A percentile compares a stretch with the other conserved stretches of the same genome.
Evolutionary conservation across 306 rosid genomes (phyloP).

Genomic region (Purshia tridentata): DNA sequence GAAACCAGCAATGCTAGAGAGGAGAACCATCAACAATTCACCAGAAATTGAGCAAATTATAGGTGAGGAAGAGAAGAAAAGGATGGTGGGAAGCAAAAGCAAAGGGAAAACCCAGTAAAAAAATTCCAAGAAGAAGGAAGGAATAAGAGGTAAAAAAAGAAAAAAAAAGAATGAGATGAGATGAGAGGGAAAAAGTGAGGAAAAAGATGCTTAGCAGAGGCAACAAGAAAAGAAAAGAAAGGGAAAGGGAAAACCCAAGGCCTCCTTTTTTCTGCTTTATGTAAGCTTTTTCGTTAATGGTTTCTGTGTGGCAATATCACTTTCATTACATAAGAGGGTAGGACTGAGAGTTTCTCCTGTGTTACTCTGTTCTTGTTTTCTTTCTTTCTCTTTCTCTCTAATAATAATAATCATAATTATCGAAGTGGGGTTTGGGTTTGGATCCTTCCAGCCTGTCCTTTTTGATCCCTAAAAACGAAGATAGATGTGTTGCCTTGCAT

Average conservation of each 20-base stretch:
- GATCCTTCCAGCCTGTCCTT: constrained; percentile 88
- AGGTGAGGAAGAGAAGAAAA: constrained; percentile 34
- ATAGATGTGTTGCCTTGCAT: constrained; percentile 32
- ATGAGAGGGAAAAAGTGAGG: constrained; percentile 47
- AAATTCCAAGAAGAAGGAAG: constrained; percentile 29
- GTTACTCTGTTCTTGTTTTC: constrained; percentile 12
- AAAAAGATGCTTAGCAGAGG: constrained; percentile 79
- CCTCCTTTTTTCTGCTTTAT: constrained; percentile 58
- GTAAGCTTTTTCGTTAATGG: constrained; percentile 43
- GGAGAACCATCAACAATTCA: constrained; percentile 24
- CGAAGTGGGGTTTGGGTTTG: constrained; percentile 68
- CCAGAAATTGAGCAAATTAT: constrained; percentile 40
- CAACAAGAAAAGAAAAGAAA: constrained; percentile 58
- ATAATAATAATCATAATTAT: constrained; percentile 42
- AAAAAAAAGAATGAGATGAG: constrained; percentile 41
- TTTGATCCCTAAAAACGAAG: constrained; percentile 48
- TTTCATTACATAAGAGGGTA: constrained; percentile 33
- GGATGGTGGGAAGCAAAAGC: constrained; percentile 25
- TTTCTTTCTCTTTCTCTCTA: constrained; percentile 28
- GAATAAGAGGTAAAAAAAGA: constrained; percentile 33
- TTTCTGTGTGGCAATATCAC: constrained; percentile 37
- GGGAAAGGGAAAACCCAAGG: constrained; percentile 26
- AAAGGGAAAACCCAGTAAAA: constrained; percentile 27
- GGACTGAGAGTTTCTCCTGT: constrained; percentile 6
- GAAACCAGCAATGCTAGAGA: constrained; percentile 34